phyloP scores from a whole-genome alignment of 371 early-diverging fungal genomes.

The Funneliformis caledonium region DNA sequence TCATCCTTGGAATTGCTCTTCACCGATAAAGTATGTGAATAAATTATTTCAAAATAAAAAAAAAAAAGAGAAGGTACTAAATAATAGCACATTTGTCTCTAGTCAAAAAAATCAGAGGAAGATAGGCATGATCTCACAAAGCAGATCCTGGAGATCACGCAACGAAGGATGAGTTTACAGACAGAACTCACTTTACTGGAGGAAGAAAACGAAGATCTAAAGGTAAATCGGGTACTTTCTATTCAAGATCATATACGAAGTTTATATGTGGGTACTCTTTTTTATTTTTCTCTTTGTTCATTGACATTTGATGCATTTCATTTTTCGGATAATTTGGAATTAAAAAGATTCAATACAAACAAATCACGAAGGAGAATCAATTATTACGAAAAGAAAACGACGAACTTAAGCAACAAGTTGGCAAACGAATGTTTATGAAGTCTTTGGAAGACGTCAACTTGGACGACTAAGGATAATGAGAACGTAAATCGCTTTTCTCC shows the following conservation, averaged over 20 bases:
- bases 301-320: background rate
- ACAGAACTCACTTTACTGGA: slow-evolving; percentile 32
- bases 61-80: too few relatives aligned
- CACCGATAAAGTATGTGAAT: background rate
- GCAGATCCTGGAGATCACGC: slow-evolving; percentile 31
- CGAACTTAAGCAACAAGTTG: slow-evolving; percentile 35
- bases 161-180: slow-evolving; percentile 29
- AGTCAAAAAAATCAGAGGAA: background rate
- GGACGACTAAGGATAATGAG: slow-evolving; percentile 13
- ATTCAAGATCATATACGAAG: slow-evolving; percentile 17
- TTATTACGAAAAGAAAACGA: slow-evolving; percentile 31
- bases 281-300: background rate
- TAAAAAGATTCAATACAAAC: slow-evolving; percentile 25
- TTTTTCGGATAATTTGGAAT: background rate
- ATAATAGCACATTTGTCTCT: background rate
- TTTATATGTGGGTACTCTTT: slow-evolving; percentile 29
- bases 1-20: slow-evolving; percentile 21
- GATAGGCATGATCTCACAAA: slow-evolving; percentile 26
- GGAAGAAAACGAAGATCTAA: slow-evolving; percentile 28
- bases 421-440: slow-evolving; percentile 29
- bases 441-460: slow-evolving; percentile 32
- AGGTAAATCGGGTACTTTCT: slow-evolving; percentile 24
- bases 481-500: background rate
- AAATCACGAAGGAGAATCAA: slow-evolving; percentile 30
- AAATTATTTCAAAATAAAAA: background rate